A percentile compares a stretch with the other conserved stretches of the same genome.
These are phyloP conservation scores for Carex cristatella DNA, from an alignment of 176 grass and related monocot genomes.

Conservation along the genomic window DNA sequence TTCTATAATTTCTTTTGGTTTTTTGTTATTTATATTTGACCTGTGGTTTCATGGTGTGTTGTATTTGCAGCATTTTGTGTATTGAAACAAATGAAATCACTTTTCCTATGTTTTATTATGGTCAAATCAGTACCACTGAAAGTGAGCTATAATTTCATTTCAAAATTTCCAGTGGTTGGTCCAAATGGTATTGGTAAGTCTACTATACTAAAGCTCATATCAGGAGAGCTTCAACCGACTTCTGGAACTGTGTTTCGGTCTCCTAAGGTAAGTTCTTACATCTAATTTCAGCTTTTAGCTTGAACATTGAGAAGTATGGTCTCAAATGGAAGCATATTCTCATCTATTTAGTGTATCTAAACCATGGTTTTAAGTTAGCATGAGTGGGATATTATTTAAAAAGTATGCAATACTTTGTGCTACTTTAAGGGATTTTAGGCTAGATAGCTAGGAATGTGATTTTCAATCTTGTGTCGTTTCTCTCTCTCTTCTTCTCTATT, in stretches of 20 bases:
- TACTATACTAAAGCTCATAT: constrained; percentile 95
- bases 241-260: constrained; percentile 91
- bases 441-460: no score
- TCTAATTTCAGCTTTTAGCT: background rate
- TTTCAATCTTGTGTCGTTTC: no score
- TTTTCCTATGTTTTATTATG: background rate
- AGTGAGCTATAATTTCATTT: constrained; percentile 1
- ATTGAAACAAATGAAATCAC: background rate
- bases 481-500: no score
- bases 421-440: no score
- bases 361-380: background rate
- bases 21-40: constrained; percentile 9
- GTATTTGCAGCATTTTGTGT: background rate
- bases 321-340: background rate
- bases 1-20: background rate
- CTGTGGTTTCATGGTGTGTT: background rate
- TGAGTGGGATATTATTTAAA: background rate
- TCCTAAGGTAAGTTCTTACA: constrained; percentile 53
- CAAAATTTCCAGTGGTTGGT: constrained; percentile 75
- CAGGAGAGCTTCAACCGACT: constrained; percentile 93
- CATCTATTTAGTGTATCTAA: background rate
- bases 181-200: constrained; percentile 97
- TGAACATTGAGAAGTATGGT: background rate
- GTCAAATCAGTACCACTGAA: background rate
- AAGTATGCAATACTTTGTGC: background rate